phyloP scores from a whole-genome alignment of 192 early-diverging fungal species.

The Blastocladiella britannica region DNA sequence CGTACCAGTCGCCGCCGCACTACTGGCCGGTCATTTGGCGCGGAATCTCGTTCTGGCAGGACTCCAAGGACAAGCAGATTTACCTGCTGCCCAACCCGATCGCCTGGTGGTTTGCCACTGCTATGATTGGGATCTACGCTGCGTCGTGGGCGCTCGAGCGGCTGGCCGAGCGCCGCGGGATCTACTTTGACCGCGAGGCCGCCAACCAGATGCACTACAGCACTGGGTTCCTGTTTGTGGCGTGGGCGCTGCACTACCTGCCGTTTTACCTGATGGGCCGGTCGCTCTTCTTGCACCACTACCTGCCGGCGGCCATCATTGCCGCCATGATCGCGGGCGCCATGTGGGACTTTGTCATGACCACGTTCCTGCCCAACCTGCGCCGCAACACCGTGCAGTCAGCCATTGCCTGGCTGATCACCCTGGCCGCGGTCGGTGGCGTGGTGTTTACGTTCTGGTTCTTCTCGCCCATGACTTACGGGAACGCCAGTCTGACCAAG shows the following conservation, averaged over 20 bases:
- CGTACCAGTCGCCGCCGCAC: conserved; percentile 71
- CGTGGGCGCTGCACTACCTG: conserved; percentile 68
- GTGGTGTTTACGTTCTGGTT: conserved; percentile 38
- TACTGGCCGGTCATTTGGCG: conserved; percentile 72
- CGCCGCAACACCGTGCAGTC: conserved; percentile 9
- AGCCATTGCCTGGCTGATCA: conserved; percentile 10
- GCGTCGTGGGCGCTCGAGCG: conserved; percentile 45
- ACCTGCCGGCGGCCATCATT: conserved; percentile 70
- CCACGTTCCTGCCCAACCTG: conserved; percentile 22
- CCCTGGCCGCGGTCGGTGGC: conserved; percentile 18
- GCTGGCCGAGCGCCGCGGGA: conserved; percentile 46
- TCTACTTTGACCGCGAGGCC: conserved; percentile 31
- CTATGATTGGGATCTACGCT: conserved; percentile 32
- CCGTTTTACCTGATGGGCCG: conserved; percentile 89
- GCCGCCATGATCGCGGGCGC: conserved; percentile 51
- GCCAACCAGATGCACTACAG: conserved; percentile 29
- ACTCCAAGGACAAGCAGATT: conserved; percentile 50
- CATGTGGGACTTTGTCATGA: conserved; percentile 56
- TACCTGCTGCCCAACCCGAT: conserved; percentile 79
- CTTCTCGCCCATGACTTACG: conserved; percentile 78
- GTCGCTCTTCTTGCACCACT: conserved; percentile 85
- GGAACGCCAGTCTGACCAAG: conserved; percentile 36
- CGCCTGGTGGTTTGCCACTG: conserved; percentile 60
- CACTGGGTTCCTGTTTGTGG: conserved; percentile 62
- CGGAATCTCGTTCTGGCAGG: conserved; percentile 71